Percentiles rank a stretch among this genome's conserved stretches.
phyloP scores from a whole-genome alignment of 208 protist species.

The Balamuthia mandrillaris region DNA sequence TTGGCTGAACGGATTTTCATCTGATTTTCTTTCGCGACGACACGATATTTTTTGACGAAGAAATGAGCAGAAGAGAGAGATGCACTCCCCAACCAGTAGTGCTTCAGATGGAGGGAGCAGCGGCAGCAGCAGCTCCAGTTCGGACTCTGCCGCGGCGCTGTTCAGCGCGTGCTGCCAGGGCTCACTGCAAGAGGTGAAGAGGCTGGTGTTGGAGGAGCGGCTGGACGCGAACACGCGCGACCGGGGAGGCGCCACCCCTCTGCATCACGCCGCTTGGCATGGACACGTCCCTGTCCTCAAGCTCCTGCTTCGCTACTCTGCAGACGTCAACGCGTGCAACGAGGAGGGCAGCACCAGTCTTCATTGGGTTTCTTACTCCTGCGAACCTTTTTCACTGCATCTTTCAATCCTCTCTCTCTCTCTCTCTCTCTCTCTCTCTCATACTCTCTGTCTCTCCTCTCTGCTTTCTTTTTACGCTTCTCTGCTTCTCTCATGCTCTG shows the following conservation, averaged over 20 bases:
- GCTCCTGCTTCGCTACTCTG: not conserved
- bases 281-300: not conserved
- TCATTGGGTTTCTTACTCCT: not conserved
- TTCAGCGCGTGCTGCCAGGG: no score
- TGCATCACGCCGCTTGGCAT: slow-evolving; percentile 27
- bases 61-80: no score
- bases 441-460: not conserved
- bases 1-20: no score
- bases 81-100: no score
- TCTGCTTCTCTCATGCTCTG: not conserved
- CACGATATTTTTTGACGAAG: no score
- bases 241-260: not conserved
- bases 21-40: no score
- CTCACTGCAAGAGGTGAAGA: not conserved
- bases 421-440: not conserved
- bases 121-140: no score
- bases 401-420: not conserved
- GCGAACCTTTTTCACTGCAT: not conserved
- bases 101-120: no score
- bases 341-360: not conserved
- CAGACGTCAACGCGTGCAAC: not conserved
- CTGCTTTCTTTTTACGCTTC: not conserved
- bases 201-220: not conserved
- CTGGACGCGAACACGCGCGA: not conserved
- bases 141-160: no score